Percentiles rank a stretch among this genome's conserved stretches.
phyloP scores from a whole-genome alignment of 192 early-diverging fungal species.

The Mortierella antarctica region DNA sequence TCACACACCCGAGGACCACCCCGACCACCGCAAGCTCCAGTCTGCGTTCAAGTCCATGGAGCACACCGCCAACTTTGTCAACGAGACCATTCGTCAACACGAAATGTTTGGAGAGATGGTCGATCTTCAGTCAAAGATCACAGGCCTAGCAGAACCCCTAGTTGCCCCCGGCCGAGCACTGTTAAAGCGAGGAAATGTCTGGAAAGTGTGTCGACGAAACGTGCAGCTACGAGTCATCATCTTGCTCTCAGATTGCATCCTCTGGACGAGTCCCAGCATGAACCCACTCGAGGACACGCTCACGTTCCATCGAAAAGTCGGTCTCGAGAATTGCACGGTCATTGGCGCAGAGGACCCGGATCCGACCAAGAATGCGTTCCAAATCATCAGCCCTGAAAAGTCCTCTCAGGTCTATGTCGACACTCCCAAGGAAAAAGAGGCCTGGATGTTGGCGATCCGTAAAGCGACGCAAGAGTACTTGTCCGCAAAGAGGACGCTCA shows the following conservation, averaged over 20 bases:
- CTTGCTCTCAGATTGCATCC: constrained; percentile 81
- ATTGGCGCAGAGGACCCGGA: constrained; percentile 61
- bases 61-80: constrained; percentile 79
- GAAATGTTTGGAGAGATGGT: constrained; percentile 79
- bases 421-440: constrained; percentile 62
- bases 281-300: constrained; percentile 68
- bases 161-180: constrained; percentile 76
- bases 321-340: constrained; percentile 67
- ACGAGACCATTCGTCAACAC: constrained; percentile 84
- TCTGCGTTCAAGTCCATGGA: constrained; percentile 74
- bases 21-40: constrained; percentile 76
- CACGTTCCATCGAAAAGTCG: constrained; percentile 76
- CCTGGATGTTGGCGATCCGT: constrained; percentile 74
- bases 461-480: constrained; percentile 67
- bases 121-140: constrained; percentile 72
- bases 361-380: constrained; percentile 74
- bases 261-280: constrained; percentile 74
- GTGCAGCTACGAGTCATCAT: constrained; percentile 79
- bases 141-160: constrained; percentile 74
- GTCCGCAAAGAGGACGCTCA: constrained; percentile 67
- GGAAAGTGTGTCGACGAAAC: constrained; percentile 80
- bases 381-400: constrained; percentile 83
- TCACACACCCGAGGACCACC: constrained; percentile 74
- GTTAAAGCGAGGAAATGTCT: constrained; percentile 70
- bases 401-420: constrained; percentile 81